A percentile compares a stretch with the other conserved stretches of the same genome.
Conservation (phyloP, 192 early-diverging fungal species). For the Coemansia sp. region DNA sequence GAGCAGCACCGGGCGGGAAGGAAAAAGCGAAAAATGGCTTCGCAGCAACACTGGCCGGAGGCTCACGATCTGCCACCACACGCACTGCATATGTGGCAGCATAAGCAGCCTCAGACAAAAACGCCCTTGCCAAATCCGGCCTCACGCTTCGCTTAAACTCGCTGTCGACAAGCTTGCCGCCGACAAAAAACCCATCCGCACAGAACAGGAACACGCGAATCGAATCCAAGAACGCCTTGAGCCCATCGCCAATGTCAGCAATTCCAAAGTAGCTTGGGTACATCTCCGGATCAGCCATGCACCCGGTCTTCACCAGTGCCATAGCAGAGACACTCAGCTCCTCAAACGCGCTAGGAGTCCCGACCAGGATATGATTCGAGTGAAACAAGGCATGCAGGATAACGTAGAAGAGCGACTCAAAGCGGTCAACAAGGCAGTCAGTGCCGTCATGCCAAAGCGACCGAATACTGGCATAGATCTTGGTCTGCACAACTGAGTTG, state of each 20-base stretch:
- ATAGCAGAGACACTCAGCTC: not conserved
- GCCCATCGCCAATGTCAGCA: not conserved
- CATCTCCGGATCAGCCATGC: not conserved
- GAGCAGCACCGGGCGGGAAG: not conserved
- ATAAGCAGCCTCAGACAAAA: not conserved
- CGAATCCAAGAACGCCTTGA: not conserved
- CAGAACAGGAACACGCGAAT: not conserved
- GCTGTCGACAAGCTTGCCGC: not conserved
- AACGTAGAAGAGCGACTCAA: conserved; percentile 27
- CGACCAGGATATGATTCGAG: not conserved
- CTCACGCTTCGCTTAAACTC: not conserved
- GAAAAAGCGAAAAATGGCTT: not conserved
- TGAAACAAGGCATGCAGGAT: not conserved
- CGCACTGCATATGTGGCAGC: not conserved
- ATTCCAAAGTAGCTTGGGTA: not conserved
- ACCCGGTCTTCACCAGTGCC: not conserved
- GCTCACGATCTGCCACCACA: not conserved
- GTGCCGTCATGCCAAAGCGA: not conserved
- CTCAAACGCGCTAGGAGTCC: not conserved
- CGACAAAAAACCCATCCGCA: not conserved
- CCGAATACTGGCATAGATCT: conserved; percentile 9
- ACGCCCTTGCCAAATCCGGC: not conserved
- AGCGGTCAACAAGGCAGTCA: not conserved
- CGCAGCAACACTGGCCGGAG: not conserved
- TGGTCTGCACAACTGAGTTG: not conserved